Base-by-base conservation (phyloP, 2,329 filamentous ascomycete genomes). In the Parafenestella ontariensis region DNA sequence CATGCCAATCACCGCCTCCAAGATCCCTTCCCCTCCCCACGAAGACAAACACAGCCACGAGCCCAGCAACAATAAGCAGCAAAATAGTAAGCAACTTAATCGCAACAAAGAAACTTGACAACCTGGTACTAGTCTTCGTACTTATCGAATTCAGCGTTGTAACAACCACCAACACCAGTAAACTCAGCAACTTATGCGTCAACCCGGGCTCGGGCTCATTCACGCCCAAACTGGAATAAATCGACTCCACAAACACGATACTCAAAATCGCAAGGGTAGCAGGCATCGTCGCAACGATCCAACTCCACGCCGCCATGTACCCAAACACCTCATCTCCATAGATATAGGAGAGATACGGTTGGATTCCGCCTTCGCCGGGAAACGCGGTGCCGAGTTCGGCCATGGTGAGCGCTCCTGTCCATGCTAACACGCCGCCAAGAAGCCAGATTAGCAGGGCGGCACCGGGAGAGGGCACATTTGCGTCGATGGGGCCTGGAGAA, bases 211-310 rank as follows among this genome's bases (percentile, higher is more conserved):
- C 80, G 0, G 84, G 81, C 2, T 85, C 83, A 69, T 82, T 86
- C 23, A 86, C 80, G 58, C 81, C 86, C 67, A 88, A 81, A 20
- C 85, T 66, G 15, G 77, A 70, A 41, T 79, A 77, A 7, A 76
- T 65, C 18, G 56, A 62, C 58, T 81, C 76, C 7, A 78, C 80
- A 60, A 88, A 88, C 17, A 87, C 85, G 58, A 88, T 87, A 64
- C 82, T 82, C 17, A 88, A 76, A 51, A 88, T 88, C 1, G 85
- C 85, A 33, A 87, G 76, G 0, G 86, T 87, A 0, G 85, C 85
- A 0, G 86, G 86, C 85, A 87, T 88, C 3, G 87, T 82, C 7
- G 84, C 84, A 0, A 87, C 81, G 23, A 88, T 81, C 86, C 86
- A 88, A 0, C 83, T 86, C 86, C 86, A 89, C 0, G 85, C 86